phyloP scores from a whole-genome alignment of 1,284 basidiomycete genomes.

The Grifola frondosa region DNA sequence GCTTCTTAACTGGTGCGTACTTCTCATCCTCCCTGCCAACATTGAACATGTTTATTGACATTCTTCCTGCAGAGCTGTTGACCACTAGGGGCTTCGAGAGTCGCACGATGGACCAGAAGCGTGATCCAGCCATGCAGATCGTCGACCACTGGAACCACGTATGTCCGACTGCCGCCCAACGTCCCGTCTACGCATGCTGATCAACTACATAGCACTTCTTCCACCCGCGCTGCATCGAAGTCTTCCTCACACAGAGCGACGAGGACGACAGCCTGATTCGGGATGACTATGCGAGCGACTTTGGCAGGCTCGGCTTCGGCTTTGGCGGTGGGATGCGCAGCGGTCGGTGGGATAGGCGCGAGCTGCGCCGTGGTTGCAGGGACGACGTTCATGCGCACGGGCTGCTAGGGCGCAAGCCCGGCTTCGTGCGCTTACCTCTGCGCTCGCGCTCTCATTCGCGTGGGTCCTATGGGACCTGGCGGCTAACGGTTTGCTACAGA shows the following conservation, averaged over 20 bases:
- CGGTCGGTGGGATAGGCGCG: too few species aligned
- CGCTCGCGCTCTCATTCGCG: too few species aligned
- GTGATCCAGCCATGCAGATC: slow-evolving; percentile 13
- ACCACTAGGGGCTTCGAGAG: slow-evolving; percentile 12
- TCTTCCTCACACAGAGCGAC: slow-evolving; percentile 29
- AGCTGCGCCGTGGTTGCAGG: too few species aligned
- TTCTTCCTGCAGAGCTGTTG: background rate
- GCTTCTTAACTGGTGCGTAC: slow-evolving; percentile 8
- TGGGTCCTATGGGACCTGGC: too few species aligned
- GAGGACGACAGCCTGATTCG: background rate
- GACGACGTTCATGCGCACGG: too few species aligned
- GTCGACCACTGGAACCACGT: slow-evolving; percentile 25
- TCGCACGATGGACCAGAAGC: slow-evolving; percentile 11
- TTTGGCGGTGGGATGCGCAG: too few species aligned
- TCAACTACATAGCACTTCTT: slow-evolving; percentile 34
- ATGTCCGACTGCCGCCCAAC: background rate
- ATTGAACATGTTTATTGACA: background rate
- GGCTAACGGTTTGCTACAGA: too few species aligned
- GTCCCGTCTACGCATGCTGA: slow-evolving; percentile 6
- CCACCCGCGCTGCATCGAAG: slow-evolving; percentile 31
- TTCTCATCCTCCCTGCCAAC: background rate
- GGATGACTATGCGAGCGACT: too few species aligned
- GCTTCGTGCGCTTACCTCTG: too few species aligned
- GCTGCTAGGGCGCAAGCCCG: too few species aligned
- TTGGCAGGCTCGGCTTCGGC: too few species aligned